These are phyloP conservation scores for Arctostaphylos glauca DNA, from an alignment of 148 eudicot genomes.

Conservation along the genomic window DNA sequence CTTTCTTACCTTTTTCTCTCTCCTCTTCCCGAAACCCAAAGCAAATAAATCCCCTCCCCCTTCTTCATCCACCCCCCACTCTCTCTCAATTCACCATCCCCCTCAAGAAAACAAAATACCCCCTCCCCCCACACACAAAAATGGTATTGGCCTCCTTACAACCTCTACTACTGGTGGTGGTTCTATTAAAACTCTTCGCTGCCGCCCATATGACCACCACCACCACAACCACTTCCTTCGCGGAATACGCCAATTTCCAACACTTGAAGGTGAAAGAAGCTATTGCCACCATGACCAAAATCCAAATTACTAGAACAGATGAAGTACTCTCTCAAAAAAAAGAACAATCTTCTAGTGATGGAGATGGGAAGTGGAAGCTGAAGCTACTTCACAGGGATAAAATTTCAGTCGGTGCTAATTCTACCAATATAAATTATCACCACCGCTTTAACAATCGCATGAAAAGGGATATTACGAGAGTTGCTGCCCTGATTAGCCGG, in stretches of 20 bases:
- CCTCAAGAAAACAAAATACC: slow-evolving; percentile 2
- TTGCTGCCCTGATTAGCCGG: slow-evolving; percentile 30
- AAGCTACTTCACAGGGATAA: slow-evolving; percentile 64
- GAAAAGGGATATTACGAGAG: slow-evolving; percentile 54
- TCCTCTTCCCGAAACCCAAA: slow-evolving; percentile 28
- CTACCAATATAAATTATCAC: slow-evolving; percentile 21
- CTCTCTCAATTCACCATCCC: slow-evolving; percentile 7
- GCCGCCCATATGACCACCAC: slow-evolving; percentile 30
- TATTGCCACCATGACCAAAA: slow-evolving; percentile 19
- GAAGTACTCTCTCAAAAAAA: not conserved
- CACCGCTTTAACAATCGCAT: slow-evolving; percentile 53
- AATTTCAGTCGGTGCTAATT: slow-evolving; percentile 10
- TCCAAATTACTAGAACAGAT: not conserved
- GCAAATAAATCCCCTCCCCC: slow-evolving; percentile 45
- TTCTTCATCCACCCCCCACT: not conserved
- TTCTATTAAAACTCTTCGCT: slow-evolving; percentile 14
- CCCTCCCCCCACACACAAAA: not conserved
- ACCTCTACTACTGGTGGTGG: not conserved
- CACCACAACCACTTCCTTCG: not conserved
- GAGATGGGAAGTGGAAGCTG: slow-evolving; percentile 29
- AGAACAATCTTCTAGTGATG: not conserved
- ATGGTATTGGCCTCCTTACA: slow-evolving; percentile 1
- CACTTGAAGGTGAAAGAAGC: slow-evolving; percentile 43
- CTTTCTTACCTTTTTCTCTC: slow-evolving; percentile 7
- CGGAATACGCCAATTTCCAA: slow-evolving; percentile 39